Conservation (phyloP, 768 basidiomycete species). For the Russula abietina region DNA sequence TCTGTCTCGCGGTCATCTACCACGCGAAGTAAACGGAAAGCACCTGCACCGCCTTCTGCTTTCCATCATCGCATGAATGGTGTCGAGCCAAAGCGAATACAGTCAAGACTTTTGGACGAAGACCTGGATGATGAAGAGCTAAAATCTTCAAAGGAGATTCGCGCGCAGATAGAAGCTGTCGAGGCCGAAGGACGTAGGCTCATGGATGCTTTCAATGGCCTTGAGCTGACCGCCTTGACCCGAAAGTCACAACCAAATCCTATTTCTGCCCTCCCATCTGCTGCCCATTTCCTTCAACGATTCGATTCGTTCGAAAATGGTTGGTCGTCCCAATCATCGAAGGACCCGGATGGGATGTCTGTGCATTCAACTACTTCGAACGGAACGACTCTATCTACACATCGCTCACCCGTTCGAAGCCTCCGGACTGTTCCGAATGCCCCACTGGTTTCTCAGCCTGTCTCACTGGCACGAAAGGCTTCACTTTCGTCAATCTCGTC, state of each 20-base stretch:
- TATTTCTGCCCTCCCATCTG: slow-evolving; percentile 26
- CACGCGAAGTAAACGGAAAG: slow-evolving; percentile 22
- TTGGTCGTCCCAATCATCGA: slow-evolving; percentile 14
- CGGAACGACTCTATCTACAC: slow-evolving; percentile 21
- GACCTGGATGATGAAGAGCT: slow-evolving; percentile 51
- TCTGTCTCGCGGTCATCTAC: slow-evolving; percentile 36
- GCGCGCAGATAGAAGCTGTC: slow-evolving; percentile 57
- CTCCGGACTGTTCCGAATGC: slow-evolving; percentile 7
- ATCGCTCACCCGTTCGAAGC: slow-evolving; percentile 19
- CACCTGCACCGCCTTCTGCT: slow-evolving; percentile 30
- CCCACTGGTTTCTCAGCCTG: slow-evolving; percentile 20
- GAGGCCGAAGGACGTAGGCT: slow-evolving; percentile 66
- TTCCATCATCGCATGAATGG: slow-evolving; percentile 27
- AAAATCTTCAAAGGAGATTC: slow-evolving; percentile 57
- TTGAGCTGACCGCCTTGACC: slow-evolving; percentile 65
- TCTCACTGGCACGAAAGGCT: slow-evolving; percentile 21
- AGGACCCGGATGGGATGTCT: slow-evolving; percentile 24
- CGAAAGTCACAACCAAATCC: slow-evolving; percentile 36
- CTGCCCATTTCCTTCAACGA: slow-evolving; percentile 22
- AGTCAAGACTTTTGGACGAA: slow-evolving; percentile 32
- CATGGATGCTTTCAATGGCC: slow-evolving; percentile 74
- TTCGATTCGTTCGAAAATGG: slow-evolving; percentile 11
- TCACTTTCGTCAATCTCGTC: slow-evolving; percentile 26
- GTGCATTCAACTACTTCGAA: slow-evolving; percentile 23
- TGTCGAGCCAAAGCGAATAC: slow-evolving; percentile 21